Evolutionary conservation across 495 filamentous ascomycete species (phyloP).

Genomic region (Neurospora sp.): DNA sequence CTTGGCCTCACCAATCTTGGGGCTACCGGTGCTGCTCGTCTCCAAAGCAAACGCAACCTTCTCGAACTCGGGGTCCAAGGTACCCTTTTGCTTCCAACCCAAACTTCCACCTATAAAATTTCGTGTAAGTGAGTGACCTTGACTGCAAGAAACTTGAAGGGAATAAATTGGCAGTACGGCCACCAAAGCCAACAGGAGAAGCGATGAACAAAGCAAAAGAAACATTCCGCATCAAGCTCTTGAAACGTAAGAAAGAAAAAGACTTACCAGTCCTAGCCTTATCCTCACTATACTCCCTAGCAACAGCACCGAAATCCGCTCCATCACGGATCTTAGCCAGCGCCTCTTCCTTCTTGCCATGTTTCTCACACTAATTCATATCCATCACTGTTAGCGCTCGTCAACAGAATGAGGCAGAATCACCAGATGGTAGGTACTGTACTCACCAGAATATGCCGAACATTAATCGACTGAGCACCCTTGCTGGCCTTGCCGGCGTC

Average conservation of each 20-base stretch:
- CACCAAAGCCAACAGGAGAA: too few relatives aligned
- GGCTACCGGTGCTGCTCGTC: conserved; percentile 61
- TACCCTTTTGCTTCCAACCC: conserved; percentile 74
- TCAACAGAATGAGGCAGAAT: too few relatives aligned
- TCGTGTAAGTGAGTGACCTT: background rate
- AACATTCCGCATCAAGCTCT: too few relatives aligned
- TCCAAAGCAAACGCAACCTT: conserved; percentile 72
- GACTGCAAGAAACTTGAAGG: too few relatives aligned
- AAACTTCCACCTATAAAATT: conserved; percentile 57
- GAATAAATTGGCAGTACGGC: too few relatives aligned
- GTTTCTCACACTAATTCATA: conserved; percentile 91
- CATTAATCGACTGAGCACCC: conserved; percentile 70
- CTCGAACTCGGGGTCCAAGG: conserved; percentile 66
- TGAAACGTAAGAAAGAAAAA: too few relatives aligned
- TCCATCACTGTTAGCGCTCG: too few relatives aligned
- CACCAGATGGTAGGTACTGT: too few relatives aligned
- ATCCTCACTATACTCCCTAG: conserved; percentile 76
- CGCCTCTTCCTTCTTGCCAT: conserved; percentile 80
- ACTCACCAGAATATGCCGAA: conserved; percentile 83
- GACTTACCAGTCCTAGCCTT: conserved; percentile 68
- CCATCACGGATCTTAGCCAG: conserved; percentile 66
- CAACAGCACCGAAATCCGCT: conserved; percentile 81
- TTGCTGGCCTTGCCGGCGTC: conserved; percentile 46
- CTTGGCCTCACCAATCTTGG: conserved; percentile 72
- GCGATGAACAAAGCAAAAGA: too few relatives aligned